phyloP scores from a whole-genome alignment of 371 early-diverging fungal genomes.

The Umbelopsis sp. region DNA sequence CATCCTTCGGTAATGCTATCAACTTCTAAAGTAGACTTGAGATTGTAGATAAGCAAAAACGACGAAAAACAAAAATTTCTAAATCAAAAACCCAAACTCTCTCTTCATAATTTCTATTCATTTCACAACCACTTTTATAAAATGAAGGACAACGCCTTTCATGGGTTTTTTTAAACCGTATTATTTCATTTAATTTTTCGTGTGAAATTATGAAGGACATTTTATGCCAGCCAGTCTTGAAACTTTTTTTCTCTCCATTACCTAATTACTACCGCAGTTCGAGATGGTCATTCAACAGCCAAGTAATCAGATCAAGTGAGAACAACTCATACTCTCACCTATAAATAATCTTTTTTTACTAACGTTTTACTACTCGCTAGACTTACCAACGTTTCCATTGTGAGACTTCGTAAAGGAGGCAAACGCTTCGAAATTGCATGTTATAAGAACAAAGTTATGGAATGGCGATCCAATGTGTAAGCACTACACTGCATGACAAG shows the following conservation, averaged over 20 bases:
- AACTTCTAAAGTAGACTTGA: slow-evolving; percentile 55
- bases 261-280: background rate
- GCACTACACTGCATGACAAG: slow-evolving; percentile 23
- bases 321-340: background rate
- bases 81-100: slow-evolving; percentile 8
- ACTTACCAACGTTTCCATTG: slow-evolving; percentile 94
- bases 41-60: slow-evolving; percentile 20
- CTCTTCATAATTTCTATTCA: slow-evolving; percentile 8
- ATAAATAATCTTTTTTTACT: background rate
- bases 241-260: background rate
- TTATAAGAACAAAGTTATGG: slow-evolving; percentile 98
- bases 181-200: background rate
- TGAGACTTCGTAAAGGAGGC: slow-evolving; percentile 95
- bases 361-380: slow-evolving; percentile 32
- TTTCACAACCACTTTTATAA: background rate
- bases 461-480: slow-evolving; percentile 93
- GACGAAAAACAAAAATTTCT: background rate
- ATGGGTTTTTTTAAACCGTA: background rate
- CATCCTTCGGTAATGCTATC: slow-evolving; percentile 75
- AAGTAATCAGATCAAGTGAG: slow-evolving; percentile 11
- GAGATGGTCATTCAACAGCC: slow-evolving; percentile 17
- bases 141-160: background rate
- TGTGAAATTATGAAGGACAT: background rate
- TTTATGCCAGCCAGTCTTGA: no score
- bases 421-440: slow-evolving; percentile 98